A percentile compares a stretch with the other conserved stretches of the same genome.
Evolutionary conservation across 2,329 filamentous ascomycete genomes (phyloP).

Genomic region (Tetracladium maxilliforme): DNA sequence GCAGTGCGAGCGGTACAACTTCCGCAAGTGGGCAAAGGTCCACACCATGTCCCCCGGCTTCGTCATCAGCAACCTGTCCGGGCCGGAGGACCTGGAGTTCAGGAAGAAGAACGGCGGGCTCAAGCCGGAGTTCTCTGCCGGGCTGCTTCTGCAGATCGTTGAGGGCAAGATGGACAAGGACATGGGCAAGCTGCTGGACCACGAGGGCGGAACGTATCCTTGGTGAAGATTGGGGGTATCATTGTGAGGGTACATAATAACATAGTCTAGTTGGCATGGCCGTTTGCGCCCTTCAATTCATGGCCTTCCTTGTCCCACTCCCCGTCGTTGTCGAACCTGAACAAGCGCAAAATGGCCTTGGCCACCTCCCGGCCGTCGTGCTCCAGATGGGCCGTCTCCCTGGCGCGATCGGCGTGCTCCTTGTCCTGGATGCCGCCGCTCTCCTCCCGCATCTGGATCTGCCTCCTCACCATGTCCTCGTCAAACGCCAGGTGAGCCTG

Average conservation of each 20-base stretch:
- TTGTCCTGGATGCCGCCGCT: conserved; percentile 20
- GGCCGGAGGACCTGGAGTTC: conserved; percentile 6
- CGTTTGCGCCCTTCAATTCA: no score
- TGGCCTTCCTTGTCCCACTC: no score
- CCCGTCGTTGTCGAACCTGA: conserved; percentile 31
- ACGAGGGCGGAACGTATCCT: conserved; percentile 12
- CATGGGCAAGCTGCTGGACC: conserved; percentile 13
- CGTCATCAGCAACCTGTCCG: conserved; percentile 16
- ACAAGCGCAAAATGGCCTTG: conserved; percentile 24
- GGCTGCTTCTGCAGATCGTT: conserved; percentile 11
- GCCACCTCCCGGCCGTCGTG: conserved; percentile 23
- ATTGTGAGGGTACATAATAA: no score
- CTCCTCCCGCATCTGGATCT: conserved; percentile 26
- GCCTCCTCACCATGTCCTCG: conserved; percentile 25
- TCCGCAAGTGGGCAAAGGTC: conserved; percentile 9
- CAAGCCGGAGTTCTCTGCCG: conserved; percentile 10
- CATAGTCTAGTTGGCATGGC: no score
- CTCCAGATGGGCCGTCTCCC: conserved; percentile 20
- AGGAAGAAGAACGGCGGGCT: conserved; percentile 4
- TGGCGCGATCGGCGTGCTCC: conserved; percentile 18
- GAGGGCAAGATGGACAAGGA: conserved; percentile 13
- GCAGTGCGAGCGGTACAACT: no score
- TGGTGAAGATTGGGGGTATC: no score
- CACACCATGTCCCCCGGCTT: conserved; percentile 17
- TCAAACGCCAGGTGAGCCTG: conserved; percentile 31